phyloP scores from a whole-genome alignment of 352 stramenopile genomes.

The Thraustochytrium striatum region DNA sequence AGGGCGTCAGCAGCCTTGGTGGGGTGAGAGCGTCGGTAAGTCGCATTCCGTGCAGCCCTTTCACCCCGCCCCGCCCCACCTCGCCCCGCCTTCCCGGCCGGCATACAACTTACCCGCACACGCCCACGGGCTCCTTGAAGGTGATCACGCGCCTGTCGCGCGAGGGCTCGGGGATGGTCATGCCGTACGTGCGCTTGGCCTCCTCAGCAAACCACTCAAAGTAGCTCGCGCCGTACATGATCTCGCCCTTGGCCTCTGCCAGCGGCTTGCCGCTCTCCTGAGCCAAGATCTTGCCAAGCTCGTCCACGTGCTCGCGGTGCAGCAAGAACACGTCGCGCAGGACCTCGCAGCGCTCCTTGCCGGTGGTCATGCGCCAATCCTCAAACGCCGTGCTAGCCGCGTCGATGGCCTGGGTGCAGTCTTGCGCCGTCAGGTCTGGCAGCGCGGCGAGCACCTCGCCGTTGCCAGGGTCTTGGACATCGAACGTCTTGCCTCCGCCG shows the following conservation, averaged over 20 bases:
- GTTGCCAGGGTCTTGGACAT: not conserved
- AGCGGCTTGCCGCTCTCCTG: constrained; percentile 94
- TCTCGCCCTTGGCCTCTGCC: constrained; percentile 84
- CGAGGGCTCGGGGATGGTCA: constrained; percentile 62
- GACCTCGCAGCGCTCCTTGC: constrained; percentile 36
- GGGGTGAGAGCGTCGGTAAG: too few relatives aligned
- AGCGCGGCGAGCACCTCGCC: constrained; percentile 13
- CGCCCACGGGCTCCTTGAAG: constrained; percentile 83
- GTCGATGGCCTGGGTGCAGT: not conserved
- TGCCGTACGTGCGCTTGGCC: constrained; percentile 75
- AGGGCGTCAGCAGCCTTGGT: constrained; percentile 83
- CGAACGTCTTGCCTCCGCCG: not conserved
- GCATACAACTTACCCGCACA: constrained; percentile 61
- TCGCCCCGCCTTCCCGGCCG: too few relatives aligned
- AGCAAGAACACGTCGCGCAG: constrained; percentile 36
- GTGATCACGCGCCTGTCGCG: constrained; percentile 67
- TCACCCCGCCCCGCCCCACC: too few relatives aligned
- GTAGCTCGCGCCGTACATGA: constrained; percentile 86
- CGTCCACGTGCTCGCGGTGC: constrained; percentile 52
- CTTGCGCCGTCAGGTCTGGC: not conserved
- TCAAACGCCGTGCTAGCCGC: constrained; percentile 12
- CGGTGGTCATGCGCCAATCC: not conserved
- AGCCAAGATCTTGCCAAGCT: constrained; percentile 87
- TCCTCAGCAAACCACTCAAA: constrained; percentile 95
- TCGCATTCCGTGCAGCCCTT: too few relatives aligned